Base-by-base conservation (phyloP, 1,139 yeast species). In the Saccharomyces hybrid region DNA sequence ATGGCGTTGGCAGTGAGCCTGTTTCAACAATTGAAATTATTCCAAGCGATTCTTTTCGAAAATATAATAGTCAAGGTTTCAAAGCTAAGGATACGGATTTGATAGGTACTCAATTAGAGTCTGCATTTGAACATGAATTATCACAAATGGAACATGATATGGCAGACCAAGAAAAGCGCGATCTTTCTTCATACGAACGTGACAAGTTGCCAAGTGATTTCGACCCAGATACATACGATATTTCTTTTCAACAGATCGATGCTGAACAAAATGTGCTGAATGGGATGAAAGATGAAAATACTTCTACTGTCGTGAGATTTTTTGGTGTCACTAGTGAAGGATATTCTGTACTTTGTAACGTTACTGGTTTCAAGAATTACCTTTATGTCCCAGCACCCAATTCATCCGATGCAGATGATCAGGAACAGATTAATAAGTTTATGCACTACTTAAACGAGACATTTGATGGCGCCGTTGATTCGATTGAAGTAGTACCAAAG, bases 311-410 rank as follows among this genome's bases (percentile, higher is more conserved):
- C 4, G 88, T 93, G 1, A 79, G 97, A 55, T 86, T 95, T 67
- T 95, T 91, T 70, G 99, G 99, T 55, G 89, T 95, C 34, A 90
- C 99, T 0, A 81, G 78, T 54, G 84, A 82, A 56, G 99, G 99
- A 3, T 75, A 89, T 66, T 88, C 98, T 0, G 89, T 95, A 23
- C 76, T 91, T 58, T 91, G 98, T 73, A 89, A 85, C 62, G 95
- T 95, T 19, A 81, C 86, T 2, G 97, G 96, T 9, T 95, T 95
- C 67, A 71, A 81, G 55, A 99, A 95, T 68, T 95, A 95, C 69
- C 80, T 95, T 58, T 95, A 89, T 63, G 95, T 88, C 2, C 97
- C 97, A 0, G 95, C 90, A 6, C 99, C 99, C 1, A 76, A 80
- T 54, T 88, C 53, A 9, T 56, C 58, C 16, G 66, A 62, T n/a